phyloP scores from a whole-genome alignment of 225 moss, liverwort and hornwort genomes.

The Neckera pumila region DNA sequence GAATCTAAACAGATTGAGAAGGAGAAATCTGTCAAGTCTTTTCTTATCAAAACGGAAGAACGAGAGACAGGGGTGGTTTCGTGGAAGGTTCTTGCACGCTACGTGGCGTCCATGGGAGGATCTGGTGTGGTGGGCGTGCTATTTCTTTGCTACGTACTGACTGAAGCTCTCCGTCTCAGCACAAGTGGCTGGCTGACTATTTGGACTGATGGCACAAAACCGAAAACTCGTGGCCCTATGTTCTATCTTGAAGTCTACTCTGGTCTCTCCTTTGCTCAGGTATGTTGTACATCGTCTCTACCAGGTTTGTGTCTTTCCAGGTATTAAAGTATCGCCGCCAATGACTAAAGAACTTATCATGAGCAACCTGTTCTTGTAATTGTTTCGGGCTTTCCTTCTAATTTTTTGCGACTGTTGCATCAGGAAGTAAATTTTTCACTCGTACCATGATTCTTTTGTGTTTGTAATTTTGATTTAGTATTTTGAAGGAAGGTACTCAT shows the following conservation, averaged over 20 bases:
- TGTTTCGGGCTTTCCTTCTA: neutral
- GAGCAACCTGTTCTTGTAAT: neutral
- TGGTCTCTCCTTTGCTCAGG: conserved; percentile 63
- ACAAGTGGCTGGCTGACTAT: conserved; percentile 82
- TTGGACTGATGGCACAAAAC: conserved; percentile 68
- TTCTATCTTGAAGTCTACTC: conserved; percentile 89
- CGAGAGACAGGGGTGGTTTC: conserved; percentile 86
- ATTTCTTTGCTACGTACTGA: conserved; percentile 58
- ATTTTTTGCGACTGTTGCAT: neutral
- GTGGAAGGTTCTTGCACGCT: conserved; percentile 63
- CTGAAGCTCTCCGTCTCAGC: conserved; percentile 57
- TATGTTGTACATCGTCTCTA: neutral
- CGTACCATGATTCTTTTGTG: neutral
- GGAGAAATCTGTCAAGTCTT: conserved; percentile 25
- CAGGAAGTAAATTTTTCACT: neutral
- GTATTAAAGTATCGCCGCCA: neutral
- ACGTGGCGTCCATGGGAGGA: conserved; percentile 71
- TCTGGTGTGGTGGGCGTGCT: conserved; percentile 56
- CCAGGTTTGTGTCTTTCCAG: neutral
- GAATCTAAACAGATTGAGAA: conserved; percentile 29
- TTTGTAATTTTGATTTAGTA: neutral
- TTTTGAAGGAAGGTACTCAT: neutral
- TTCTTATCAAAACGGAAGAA: conserved; percentile 82
- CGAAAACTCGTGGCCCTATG: conserved; percentile 34
- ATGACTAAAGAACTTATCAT: neutral